These are phyloP conservation scores for Oryza longistaminata DNA, from an alignment of 176 grass and related monocot species.

Conservation along the genomic window DNA sequence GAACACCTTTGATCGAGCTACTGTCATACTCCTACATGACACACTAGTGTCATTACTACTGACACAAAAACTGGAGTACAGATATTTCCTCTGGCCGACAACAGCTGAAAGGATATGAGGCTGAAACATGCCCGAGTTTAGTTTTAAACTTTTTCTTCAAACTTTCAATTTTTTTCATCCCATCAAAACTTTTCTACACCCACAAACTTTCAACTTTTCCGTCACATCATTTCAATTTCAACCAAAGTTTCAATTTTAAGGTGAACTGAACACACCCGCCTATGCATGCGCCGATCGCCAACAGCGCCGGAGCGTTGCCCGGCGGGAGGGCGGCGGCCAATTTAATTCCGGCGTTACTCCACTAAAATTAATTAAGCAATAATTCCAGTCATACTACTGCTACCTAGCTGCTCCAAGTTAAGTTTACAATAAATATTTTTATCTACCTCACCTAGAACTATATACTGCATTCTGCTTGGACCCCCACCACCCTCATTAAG, in stretches of 20 bases:
- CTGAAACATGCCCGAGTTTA: neutral
- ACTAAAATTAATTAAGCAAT: neutral
- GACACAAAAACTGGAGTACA: neutral
- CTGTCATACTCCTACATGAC: neutral
- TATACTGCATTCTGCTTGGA: neutral
- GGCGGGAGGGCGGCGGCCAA: slow-evolving; percentile 33
- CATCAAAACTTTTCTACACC: too few relatives aligned
- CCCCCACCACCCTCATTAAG: slow-evolving; percentile 12
- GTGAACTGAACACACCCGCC: too few relatives aligned
- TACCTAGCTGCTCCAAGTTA: slow-evolving; percentile 35
- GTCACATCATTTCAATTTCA: too few relatives aligned
- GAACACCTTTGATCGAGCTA: neutral
- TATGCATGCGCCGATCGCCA: neutral
- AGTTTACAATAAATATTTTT: slow-evolving; percentile 40
- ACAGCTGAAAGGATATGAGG: neutral
- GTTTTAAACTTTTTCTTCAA: too few relatives aligned
- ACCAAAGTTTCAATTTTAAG: too few relatives aligned
- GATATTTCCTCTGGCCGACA: neutral
- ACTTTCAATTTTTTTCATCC: too few relatives aligned
- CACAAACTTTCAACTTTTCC: too few relatives aligned
- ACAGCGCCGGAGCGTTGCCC: slow-evolving; percentile 31
- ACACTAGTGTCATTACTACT: neutral
- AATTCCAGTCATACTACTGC: neutral
- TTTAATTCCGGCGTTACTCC: slow-evolving; percentile 49
- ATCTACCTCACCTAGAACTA: slow-evolving; percentile 41